Base-by-base conservation (phyloP, 2,329 filamentous ascomycete genomes). In the Coniochaeta sp. region DNA sequence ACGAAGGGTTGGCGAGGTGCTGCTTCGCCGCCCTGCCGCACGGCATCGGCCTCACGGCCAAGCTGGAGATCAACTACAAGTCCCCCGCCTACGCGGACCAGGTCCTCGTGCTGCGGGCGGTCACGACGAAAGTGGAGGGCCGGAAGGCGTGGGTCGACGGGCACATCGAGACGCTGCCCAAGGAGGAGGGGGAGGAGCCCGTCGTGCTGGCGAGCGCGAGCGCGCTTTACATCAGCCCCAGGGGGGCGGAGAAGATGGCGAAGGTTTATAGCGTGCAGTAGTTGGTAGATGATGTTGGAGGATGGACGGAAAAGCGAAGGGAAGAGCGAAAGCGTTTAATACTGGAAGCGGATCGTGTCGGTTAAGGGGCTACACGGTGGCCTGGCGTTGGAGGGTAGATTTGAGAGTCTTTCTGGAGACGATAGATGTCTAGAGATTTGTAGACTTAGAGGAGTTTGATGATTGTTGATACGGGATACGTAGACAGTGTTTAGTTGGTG, bases 131-230 rank as follows among this genome's bases (percentile, higher is more conserved):
- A 72, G 87, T 92, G 1, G 91, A 97, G 65, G 92, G 94, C 1
- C 79, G 94, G 56, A 97, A 97, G 74, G 92, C 91, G 12, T 96
- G 90, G 90, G 90, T 96, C 1, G 86, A 88, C 70, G 94, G 90
- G 1, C 81, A 82, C 59, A 85, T 97, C 61, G 91, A 96, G 77
- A 85, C 89, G 51, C 70, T 97, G 55, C 80, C 81, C 7, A 53
- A 76, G 24, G 73, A 72, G 59, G 75, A 82, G 30, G 81, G 82
- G 8, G 78, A 85, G 67, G 74, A 77, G 59, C 83, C 85, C 1
- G 70, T 77, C 14, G 77, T 91, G 47, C 67, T 96, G 53, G 90
- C 87, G 7, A 89, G 95, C 70, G 92, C 89, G 0, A 86, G 87
- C 64, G 91, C 86, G 3, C 70, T 99, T 59, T 97, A 95, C 66